Conservation (phyloP, 345 rosid species). For the Populus ilicifolia region DNA sequence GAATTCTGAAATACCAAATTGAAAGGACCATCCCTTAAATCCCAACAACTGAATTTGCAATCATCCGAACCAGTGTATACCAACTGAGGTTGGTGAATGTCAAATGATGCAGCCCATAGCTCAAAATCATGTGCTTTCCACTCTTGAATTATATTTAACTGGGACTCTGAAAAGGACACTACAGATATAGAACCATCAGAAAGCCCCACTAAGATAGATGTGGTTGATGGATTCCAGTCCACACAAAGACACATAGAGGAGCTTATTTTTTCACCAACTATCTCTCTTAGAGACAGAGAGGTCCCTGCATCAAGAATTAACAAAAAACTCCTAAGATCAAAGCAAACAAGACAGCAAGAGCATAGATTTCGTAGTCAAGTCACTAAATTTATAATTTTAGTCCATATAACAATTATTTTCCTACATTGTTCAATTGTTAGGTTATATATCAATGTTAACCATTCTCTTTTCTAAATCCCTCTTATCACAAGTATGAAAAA, state of each 20-base stretch:
- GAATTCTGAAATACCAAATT: constrained; percentile 57
- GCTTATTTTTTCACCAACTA: constrained; percentile 48
- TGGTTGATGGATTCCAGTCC: constrained; percentile 69
- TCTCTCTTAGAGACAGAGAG: constrained; percentile 35
- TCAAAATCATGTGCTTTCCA: constrained; percentile 92
- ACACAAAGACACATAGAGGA: constrained; percentile 82
- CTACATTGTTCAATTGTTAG: no score
- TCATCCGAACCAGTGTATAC: constrained; percentile 86
- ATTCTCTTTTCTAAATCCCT: no score
- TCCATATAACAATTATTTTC: no score
- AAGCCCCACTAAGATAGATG: constrained; percentile 55
- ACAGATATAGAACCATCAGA: constrained; percentile 76
- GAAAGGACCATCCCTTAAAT: constrained; percentile 48
- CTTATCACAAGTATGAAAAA: no score
- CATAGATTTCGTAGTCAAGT: no score
- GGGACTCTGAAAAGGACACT: constrained; percentile 51
- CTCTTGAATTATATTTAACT: constrained; percentile 50
- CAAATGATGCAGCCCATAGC: constrained; percentile 76
- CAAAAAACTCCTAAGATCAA: not conserved
- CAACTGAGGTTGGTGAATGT: constrained; percentile 60
- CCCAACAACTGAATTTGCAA: constrained; percentile 86
- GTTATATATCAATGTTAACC: no score
- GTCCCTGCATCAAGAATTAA: constrained; percentile 37
- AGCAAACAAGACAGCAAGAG: not conserved
- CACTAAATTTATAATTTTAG: no score